Evolutionary conservation across 306 rosid genomes (phyloP), one percentile per base, ranked within the genome.

Genomic region (Aeschynomene evenia): DNA sequence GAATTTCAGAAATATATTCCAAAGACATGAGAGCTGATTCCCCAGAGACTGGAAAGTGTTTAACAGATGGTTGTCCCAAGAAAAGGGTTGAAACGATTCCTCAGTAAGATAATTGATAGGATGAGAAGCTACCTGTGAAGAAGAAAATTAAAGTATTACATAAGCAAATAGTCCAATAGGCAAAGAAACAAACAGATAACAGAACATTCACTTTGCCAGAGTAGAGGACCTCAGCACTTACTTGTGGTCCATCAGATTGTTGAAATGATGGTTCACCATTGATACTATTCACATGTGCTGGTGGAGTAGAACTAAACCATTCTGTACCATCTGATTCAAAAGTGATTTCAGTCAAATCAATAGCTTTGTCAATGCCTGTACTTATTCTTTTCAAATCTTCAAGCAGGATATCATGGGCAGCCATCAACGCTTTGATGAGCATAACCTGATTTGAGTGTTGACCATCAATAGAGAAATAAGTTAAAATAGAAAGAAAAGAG

Each of bases 1-100:
- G 80, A 94, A 94, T 36, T 78, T 81, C 79, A 91, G 58, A 85
- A 91, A 94, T n/a, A 73, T 80, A 64, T 86, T 94, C 97, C 99
- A 94, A 64, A 94, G 83, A 80, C 66, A 74, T 12, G 70, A 69
- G 26, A 91, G 79, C 84, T 85, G 92, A 72, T 88, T 87, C 4
- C 96, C 97, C 81, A 90, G 67, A 56, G 79, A 66, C 77, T 77
- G 85, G 34, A 84, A 82, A 22, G 59, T 70, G 46, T 72, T 85
- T 70, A 67, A 51, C n/a, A 87, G 72, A 72, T 84, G 74, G 68
- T 83, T 79, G 61, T 76, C 86, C 82, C 68, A 71, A 18, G 90
- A 82, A 63, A 83, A 74, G 26, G 84, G 80, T 56, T 20, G 86
- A 55, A 74, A 61, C 24, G 80, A 66, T 75, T 65, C 83, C 62